A percentile compares a stretch with the other conserved stretches of the same genome.
These are phyloP conservation scores for Trichosporon coremiiforme DNA, from an alignment of 1,284 basidiomycete genomes.

Conservation along the genomic window DNA sequence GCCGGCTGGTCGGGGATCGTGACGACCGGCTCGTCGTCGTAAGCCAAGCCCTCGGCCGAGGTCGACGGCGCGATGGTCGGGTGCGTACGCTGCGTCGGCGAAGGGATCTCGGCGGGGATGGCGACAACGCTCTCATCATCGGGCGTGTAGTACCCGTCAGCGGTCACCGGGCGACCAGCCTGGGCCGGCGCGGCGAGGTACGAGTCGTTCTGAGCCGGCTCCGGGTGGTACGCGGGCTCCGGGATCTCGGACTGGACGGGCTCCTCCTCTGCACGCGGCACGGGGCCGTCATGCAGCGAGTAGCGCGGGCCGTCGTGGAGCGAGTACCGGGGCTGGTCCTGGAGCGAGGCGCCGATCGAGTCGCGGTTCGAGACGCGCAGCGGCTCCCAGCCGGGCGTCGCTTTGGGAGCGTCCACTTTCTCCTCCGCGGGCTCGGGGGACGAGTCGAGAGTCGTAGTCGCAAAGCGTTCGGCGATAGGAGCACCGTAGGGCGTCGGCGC, in stretches of 20 bases:
- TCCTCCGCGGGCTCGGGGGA: not conserved
- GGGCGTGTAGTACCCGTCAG: slow-evolving; percentile 9
- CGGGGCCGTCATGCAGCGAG: slow-evolving; percentile 5
- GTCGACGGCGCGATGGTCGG: not conserved
- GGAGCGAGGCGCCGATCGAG: slow-evolving; percentile 15
- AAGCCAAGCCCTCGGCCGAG: not conserved
- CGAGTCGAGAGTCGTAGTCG: slow-evolving; percentile 1
- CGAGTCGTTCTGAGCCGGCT: not conserved
- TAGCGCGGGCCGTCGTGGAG: slow-evolving; percentile 20
- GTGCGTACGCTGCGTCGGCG: not conserved
- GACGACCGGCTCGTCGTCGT: slow-evolving; percentile 16
- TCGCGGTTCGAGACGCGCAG: slow-evolving; percentile 13
- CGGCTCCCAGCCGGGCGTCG: slow-evolving; percentile 13
- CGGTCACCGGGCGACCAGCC: not conserved
- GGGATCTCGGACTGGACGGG: not conserved
- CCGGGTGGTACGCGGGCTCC: not conserved
- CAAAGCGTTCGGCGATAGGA: slow-evolving; percentile 8
- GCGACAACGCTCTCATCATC: slow-evolving; percentile 10
- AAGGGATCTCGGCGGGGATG: not conserved
- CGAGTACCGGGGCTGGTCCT: slow-evolving; percentile 20
- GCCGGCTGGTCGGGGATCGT: not conserved
- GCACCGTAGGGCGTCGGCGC: slow-evolving; percentile 3
- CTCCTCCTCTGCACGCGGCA: slow-evolving; percentile 7
- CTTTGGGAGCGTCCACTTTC: not conserved
- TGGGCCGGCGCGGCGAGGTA: not conserved